Evolutionary conservation across 2,329 filamentous ascomycete species (phyloP).

Genomic region (Neopestalotiopsis rosae): DNA sequence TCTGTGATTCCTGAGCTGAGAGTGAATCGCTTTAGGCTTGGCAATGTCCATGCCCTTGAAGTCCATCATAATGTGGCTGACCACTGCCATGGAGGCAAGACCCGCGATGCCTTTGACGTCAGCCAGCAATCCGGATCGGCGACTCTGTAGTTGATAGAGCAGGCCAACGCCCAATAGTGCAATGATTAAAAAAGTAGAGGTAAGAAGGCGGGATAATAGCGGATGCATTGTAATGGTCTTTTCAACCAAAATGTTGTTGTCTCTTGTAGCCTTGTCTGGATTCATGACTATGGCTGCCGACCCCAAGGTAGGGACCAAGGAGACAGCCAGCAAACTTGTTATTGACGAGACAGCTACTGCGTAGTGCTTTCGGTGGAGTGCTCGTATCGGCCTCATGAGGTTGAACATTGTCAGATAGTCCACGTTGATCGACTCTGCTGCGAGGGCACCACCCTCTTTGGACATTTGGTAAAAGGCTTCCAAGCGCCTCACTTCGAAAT

Average conservation of each 20-base stretch:
- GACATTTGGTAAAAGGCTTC: constrained; percentile 72
- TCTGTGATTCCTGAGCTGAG: constrained; percentile 67
- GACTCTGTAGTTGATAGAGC: constrained; percentile 63
- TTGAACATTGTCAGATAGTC: constrained; percentile 75
- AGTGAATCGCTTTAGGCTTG: constrained; percentile 69
- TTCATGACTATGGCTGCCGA: constrained; percentile 65
- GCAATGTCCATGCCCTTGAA: constrained; percentile 75
- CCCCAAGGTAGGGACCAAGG: constrained; percentile 71
- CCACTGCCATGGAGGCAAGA: constrained; percentile 76
- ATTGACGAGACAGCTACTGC: constrained; percentile 71
- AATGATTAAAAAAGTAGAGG: constrained; percentile 59
- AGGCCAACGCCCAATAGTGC: constrained; percentile 63
- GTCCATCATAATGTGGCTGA: constrained; percentile 74
- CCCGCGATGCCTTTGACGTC: constrained; percentile 78
- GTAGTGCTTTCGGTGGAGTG: constrained; percentile 67
- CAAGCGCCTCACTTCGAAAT: constrained; percentile 70
- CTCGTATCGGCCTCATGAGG: constrained; percentile 68
- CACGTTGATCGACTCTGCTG: constrained; percentile 72
- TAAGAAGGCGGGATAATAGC: constrained; percentile 67
- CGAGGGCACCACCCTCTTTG: constrained; percentile 62
- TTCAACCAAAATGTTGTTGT: constrained; percentile 41
- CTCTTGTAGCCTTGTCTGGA: constrained; percentile 54
- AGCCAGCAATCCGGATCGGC: constrained; percentile 69
- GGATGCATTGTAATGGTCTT: constrained; percentile 64
- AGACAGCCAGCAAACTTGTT: constrained; percentile 69